Conservation (phyloP, 768 basidiomycete species). For the Termitomyces sp. region DNA sequence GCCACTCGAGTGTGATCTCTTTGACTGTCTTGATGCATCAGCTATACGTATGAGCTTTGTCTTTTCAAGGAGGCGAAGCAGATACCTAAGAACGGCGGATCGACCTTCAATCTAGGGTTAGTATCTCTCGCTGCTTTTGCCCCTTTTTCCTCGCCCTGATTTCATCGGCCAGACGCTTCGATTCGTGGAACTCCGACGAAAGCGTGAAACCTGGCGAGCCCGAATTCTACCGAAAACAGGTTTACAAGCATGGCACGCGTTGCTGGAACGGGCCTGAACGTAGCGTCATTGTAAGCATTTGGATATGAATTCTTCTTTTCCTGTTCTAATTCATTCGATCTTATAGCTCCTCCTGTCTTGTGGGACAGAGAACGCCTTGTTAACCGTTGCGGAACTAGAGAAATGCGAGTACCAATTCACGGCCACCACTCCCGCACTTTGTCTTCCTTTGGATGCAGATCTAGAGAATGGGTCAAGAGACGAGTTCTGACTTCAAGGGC, state of each 20-base stretch:
- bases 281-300: slow-evolving; percentile 61
- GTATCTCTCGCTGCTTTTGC: slow-evolving; percentile 18
- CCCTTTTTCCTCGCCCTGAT: background rate
- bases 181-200: slow-evolving; percentile 71
- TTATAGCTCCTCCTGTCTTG: slow-evolving; percentile 76
- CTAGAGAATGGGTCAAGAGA: slow-evolving; percentile 32
- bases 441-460: slow-evolving; percentile 49
- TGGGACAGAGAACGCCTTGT: slow-evolving; percentile 78
- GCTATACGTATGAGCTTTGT: slow-evolving; percentile 94
- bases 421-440: slow-evolving; percentile 83
- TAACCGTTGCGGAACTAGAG: slow-evolving; percentile 82
- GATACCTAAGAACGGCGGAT: slow-evolving; percentile 79
- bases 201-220: slow-evolving; percentile 55
- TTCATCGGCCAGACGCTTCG: slow-evolving; percentile 52
- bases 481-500: slow-evolving; percentile 37
- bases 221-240: slow-evolving; percentile 78
- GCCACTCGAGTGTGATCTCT: background rate
- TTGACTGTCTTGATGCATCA: slow-evolving; percentile 23
- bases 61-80: slow-evolving; percentile 87
- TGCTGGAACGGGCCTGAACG: slow-evolving; percentile 98
- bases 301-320: background rate
- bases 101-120: slow-evolving; percentile 79
- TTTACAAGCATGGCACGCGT: slow-evolving; percentile 79
- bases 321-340: slow-evolving; percentile 5
- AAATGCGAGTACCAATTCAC: slow-evolving; percentile 95